phyloP scores from a whole-genome alignment of 495 filamentous ascomycete genomes.

The Neurospora sp. region DNA sequence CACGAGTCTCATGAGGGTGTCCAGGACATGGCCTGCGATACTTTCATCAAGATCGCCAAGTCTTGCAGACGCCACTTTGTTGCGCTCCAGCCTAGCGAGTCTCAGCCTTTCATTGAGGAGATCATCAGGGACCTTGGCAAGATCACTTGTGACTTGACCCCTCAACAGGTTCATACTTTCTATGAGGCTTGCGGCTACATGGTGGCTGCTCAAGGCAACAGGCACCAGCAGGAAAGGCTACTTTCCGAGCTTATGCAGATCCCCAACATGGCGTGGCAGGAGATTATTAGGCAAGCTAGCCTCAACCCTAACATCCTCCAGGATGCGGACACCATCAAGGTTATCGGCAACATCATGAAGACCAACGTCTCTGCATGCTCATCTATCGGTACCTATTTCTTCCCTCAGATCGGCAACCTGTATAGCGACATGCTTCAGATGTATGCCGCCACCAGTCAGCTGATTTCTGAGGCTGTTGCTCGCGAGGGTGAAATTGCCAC shows the following conservation, averaged over 20 bases:
- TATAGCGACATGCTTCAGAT: constrained; percentile 98
- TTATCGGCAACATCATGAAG: constrained; percentile 99
- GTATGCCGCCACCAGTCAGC: constrained; percentile 90
- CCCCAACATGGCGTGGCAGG: constrained; percentile 90
- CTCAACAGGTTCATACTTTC: constrained; percentile 97
- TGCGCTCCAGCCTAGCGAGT: constrained; percentile 87
- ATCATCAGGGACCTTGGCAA: constrained; percentile 91
- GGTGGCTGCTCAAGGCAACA: constrained; percentile 95
- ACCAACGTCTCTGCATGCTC: constrained; percentile 96
- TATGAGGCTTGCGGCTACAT: constrained; percentile 99
- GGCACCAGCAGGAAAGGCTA: constrained; percentile 78
- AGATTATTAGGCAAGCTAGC: constrained; percentile 78
- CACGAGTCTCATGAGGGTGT: constrained; percentile 99
- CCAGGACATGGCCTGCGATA: constrained; percentile 99
- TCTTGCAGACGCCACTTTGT: constrained; percentile 98
- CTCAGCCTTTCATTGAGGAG: constrained; percentile 95
- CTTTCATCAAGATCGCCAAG: constrained; percentile 99
- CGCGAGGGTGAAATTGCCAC: constrained; percentile 92
- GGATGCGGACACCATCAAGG: constrained; percentile 88
- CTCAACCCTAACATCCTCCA: constrained; percentile 74
- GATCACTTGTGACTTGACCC: constrained; percentile 88
- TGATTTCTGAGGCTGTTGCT: constrained; percentile 86
- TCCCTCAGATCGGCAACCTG: constrained; percentile 95
- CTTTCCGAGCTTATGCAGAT: constrained; percentile 87
- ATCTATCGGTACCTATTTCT: constrained; percentile 94